Base-by-base conservation (phyloP, 2,329 filamentous ascomycete species). In the Penicillium palitans region DNA sequence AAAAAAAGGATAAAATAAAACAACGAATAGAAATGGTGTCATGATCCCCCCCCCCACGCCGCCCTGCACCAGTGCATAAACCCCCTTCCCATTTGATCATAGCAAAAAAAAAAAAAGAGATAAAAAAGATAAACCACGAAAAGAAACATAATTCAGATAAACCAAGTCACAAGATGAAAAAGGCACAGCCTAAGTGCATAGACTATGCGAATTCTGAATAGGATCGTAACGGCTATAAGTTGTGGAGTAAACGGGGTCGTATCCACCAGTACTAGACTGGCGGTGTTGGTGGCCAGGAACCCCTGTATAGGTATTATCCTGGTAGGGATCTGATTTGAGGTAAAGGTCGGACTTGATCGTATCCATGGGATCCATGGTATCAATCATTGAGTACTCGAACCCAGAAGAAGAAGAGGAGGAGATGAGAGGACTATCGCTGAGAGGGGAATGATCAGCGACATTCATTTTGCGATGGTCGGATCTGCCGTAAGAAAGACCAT, bases 331-430 rank as follows among this genome's bases (percentile, higher is more conserved):
- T 48, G 66, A 37, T 66, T 67, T 17, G 72, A 66, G 5, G 61
- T 60, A 59, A 35, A 37, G 35, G 31, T 59, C 58, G 12, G 64
- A 68, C 60, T 76, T 76, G 33, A 76, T 68, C 1, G 74, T 69
- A 37, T 77, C 74, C 63, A 76, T 71, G 2, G 74, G 72, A 31
- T 76, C 70, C 66, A 78, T 74, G 2, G 74, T 67, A 45, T 77
- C 74, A 24, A 76, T 65, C 60, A 76, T 69, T 13, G 68, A 69
- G 41, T 74, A 72, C 47, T 76, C 74, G 42, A 74, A 73, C 3
- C 67, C 68, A 1, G 74, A 75, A 2, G 75, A 76, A 10, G 75
- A 76, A 1, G 75, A 76, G 2, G 72, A 76, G 3, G 73, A 76
- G 37, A 72, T 71, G 21, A 75, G 69, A 29, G 72, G 75, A 44